Evolutionary conservation across 345 rosid species (phyloP).

Genomic region (Euphorbia pulcherrima): DNA sequence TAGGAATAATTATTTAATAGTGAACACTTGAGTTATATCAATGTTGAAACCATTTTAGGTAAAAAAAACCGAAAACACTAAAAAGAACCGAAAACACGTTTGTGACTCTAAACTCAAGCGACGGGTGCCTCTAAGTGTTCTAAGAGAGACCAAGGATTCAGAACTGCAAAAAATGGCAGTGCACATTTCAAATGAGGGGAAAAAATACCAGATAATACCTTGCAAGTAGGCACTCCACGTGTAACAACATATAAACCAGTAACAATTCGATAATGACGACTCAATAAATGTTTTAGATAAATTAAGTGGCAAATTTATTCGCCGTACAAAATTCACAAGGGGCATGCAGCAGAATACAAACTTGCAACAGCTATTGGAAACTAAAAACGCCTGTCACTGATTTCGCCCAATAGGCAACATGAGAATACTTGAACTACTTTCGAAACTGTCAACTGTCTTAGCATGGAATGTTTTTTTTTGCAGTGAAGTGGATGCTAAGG

Average conservation of each 20-base stretch:
- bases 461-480: constrained; percentile 12
- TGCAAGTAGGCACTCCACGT: not conserved
- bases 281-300: not conserved
- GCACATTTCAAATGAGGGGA: not conserved
- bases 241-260: not conserved
- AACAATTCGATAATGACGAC: not conserved
- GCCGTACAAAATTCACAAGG: not conserved
- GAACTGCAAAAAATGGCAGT: not conserved
- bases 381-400: not conserved
- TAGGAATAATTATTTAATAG: no score
- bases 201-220: not conserved
- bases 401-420: not conserved
- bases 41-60: no score
- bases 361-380: not conserved
- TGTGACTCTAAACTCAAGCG: no score
- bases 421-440: not conserved
- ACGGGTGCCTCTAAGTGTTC: no score
- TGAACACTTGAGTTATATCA: no score
- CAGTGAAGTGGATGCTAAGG: constrained; percentile 5
- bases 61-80: no score
- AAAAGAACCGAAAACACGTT: no score
- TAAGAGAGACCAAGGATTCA: no score
- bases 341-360: not conserved
- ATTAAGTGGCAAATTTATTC: not conserved
- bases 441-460: constrained; percentile 15